Percentiles rank a stretch among this genome's conserved stretches.
phyloP scores from a whole-genome alignment of 2,329 filamentous ascomycete genomes.

The Arthrobotrys sinensis region DNA sequence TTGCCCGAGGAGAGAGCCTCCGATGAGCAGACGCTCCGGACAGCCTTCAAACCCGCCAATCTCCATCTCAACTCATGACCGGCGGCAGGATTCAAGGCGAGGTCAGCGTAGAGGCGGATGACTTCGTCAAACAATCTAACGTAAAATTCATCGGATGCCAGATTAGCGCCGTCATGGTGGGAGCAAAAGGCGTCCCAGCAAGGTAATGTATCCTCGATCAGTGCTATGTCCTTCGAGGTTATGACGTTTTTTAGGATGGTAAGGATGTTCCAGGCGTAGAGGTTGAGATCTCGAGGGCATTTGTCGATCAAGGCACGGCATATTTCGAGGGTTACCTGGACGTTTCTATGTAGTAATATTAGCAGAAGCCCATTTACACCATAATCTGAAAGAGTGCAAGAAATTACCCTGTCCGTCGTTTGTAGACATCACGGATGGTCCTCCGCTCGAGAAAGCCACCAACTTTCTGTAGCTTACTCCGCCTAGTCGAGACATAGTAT shows the following conservation, averaged over 20 bases:
- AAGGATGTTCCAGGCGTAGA: constrained; percentile 88
- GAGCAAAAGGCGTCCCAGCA: constrained; percentile 91
- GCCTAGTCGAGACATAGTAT: constrained; percentile 94
- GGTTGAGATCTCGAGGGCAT: constrained; percentile 86
- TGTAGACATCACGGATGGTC: constrained; percentile 91
- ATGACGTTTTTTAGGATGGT: constrained; percentile 87
- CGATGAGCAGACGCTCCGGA: constrained; percentile 75
- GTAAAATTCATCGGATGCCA: constrained; percentile 88
- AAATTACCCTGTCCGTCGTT: constrained; percentile 83
- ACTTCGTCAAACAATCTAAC: constrained; percentile 85
- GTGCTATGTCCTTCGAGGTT: constrained; percentile 86
- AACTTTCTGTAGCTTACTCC: constrained; percentile 96
- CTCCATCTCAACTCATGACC: constrained; percentile 85
- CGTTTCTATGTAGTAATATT: constrained; percentile 75
- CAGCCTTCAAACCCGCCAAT: constrained; percentile 79
- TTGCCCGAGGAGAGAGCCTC: constrained; percentile 85
- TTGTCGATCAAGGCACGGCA: constrained; percentile 93
- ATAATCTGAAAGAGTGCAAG: constrained; percentile 1
- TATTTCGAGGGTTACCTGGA: constrained; percentile 95
- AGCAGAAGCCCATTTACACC: background rate
- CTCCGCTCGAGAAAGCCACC: constrained; percentile 95
- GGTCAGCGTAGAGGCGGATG: constrained; percentile 81
- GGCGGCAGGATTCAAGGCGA: constrained; percentile 74
- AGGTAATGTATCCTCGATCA: constrained; percentile 90
- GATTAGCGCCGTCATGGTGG: constrained; percentile 86